These are phyloP conservation scores for Daedalea quercina DNA, from an alignment of 768 basidiomycete species.

Conservation along the genomic window DNA sequence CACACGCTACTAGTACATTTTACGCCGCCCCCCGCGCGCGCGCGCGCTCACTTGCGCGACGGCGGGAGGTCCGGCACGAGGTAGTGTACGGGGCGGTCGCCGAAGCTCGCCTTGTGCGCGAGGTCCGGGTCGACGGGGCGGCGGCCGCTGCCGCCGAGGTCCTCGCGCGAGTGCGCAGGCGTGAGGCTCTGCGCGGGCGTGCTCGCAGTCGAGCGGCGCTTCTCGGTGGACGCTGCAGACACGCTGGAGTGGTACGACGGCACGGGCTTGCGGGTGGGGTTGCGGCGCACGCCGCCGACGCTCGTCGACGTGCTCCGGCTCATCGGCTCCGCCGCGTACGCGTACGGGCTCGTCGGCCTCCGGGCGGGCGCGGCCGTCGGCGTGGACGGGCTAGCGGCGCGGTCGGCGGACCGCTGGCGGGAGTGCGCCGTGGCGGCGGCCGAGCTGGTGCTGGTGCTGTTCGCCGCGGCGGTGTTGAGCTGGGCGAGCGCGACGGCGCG, in stretches of 20 bases:
- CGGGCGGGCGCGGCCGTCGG: background rate
- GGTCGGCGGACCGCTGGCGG: background rate
- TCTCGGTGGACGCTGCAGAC: background rate
- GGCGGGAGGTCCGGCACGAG: constrained; percentile 23
- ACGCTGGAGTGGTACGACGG: constrained; percentile 9
- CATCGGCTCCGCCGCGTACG: background rate
- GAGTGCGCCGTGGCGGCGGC: background rate
- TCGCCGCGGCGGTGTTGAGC: constrained; percentile 7
- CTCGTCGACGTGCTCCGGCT: constrained; percentile 9
- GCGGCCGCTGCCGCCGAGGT: constrained; percentile 11
- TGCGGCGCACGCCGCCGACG: constrained; percentile 2
- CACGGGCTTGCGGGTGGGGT: constrained; percentile 16
- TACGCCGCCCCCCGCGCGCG: constrained; percentile 1
- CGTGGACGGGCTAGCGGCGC: background rate
- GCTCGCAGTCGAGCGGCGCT: constrained; percentile 9
- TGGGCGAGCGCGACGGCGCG: constrained; percentile 12
- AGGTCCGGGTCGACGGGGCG: constrained; percentile 11
- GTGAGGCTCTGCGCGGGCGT: constrained; percentile 7
- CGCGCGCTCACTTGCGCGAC: too few species aligned
- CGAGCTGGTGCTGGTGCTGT: background rate
- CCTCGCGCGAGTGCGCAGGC: constrained; percentile 16
- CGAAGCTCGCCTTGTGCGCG: constrained; percentile 26
- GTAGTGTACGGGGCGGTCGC: constrained; percentile 21
- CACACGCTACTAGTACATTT: constrained; percentile 10
- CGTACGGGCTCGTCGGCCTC: background rate